Conservation (phyloP, 2,329 filamentous ascomycete genomes). For the Phialocephala subalpina region DNA sequence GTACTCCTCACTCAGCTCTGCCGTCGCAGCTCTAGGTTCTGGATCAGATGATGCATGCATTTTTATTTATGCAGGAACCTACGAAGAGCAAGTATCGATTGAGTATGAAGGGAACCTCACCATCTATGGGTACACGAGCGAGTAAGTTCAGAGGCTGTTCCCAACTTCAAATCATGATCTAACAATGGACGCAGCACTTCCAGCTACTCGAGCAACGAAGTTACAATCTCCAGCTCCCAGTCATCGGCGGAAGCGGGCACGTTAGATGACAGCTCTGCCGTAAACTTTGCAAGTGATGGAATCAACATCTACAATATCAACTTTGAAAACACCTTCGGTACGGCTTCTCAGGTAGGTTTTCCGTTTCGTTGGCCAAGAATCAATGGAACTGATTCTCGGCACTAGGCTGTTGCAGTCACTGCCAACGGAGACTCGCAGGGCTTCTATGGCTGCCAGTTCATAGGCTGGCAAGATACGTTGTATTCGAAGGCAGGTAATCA, state of each 20-base stretch:
- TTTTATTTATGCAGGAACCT: conserved; percentile 50
- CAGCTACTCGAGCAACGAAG: conserved; percentile 26
- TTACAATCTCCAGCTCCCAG: conserved; percentile 20
- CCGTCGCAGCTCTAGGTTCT: too few relatives aligned
- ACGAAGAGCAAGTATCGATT: conserved; percentile 51
- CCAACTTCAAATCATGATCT: background rate
- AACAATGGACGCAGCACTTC: conserved; percentile 23
- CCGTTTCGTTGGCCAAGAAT: too few relatives aligned
- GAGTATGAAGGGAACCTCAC: conserved; percentile 50
- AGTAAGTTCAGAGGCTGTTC: conserved; percentile 31
- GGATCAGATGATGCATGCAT: too few relatives aligned
- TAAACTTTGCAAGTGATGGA: conserved; percentile 55
- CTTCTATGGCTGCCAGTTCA: conserved; percentile 61
- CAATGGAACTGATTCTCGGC: too few relatives aligned
- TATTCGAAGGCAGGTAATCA: conserved; percentile 57
- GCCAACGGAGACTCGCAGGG: conserved; percentile 55
- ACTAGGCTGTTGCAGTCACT: conserved; percentile 57
- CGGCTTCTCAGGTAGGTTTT: conserved; percentile 44
- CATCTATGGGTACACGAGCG: conserved; percentile 57
- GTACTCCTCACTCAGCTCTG: too few relatives aligned
- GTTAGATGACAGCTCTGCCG: conserved; percentile 50
- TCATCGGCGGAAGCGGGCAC: conserved; percentile 26
- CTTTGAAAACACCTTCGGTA: conserved; percentile 54
- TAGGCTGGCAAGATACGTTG: conserved; percentile 62
- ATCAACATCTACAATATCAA: conserved; percentile 66